Conservation (phyloP, 169 alveolate species). For the Eimeria maxima region DNA sequence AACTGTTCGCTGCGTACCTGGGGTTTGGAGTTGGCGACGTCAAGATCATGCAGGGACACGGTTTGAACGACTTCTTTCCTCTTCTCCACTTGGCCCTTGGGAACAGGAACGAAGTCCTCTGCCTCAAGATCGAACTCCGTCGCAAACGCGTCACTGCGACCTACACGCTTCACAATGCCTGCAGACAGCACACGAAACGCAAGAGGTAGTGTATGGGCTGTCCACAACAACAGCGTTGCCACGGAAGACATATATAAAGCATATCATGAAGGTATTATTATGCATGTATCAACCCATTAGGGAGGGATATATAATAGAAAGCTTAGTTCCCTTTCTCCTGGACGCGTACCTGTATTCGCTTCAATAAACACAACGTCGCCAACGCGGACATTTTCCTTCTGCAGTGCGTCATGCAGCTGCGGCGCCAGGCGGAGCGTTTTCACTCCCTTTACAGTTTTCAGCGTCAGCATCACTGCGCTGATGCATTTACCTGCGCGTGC, state of each 20-base stretch:
- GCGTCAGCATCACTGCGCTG: constrained; percentile 96
- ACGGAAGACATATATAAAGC: neutral
- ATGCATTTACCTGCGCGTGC: constrained; percentile 91
- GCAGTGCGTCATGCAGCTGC: constrained; percentile 95
- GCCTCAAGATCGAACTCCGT: constrained; percentile 99
- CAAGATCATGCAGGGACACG: constrained; percentile 99
- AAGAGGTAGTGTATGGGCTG: neutral
- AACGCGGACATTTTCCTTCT: constrained; percentile 97
- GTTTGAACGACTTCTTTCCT: constrained; percentile 98
- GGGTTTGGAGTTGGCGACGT: constrained; percentile 98
- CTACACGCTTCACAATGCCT: constrained; percentile 99
- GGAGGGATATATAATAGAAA: no score
- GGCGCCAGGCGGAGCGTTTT: constrained; percentile 99
- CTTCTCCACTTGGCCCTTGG: constrained; percentile 99
- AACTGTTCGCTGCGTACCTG: constrained; percentile 92
- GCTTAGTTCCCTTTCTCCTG: neutral
- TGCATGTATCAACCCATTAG: no score
- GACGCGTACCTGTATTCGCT: constrained; percentile 92
- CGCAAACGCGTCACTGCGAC: constrained; percentile 99
- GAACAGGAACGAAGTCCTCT: constrained; percentile 99
- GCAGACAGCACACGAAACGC: neutral
- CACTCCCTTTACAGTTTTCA: constrained; percentile 98
- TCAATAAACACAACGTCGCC: constrained; percentile 95
- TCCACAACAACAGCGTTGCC: neutral
- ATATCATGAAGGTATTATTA: no score